These are phyloP conservation scores for Coemansia sp. DNA, from an alignment of 192 early-diverging fungal species.

Conservation along the genomic window DNA sequence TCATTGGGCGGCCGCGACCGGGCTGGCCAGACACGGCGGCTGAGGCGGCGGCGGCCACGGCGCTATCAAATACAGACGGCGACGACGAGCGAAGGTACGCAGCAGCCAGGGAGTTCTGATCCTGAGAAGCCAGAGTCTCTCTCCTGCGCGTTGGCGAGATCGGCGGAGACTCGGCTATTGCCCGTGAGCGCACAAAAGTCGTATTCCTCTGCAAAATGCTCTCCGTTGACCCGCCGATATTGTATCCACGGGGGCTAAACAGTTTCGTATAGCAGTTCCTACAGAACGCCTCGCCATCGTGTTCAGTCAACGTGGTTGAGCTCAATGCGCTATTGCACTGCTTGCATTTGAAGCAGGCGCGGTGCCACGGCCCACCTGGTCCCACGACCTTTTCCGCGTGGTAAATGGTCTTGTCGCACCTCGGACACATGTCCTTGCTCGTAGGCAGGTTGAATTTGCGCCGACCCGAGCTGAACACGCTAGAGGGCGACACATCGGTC, in stretches of 20 bases:
- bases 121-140: not conserved
- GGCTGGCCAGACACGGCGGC: slow-evolving; percentile 33
- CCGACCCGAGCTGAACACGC: slow-evolving; percentile 46
- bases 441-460: slow-evolving; percentile 34
- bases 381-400: slow-evolving; percentile 56
- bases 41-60: slow-evolving; percentile 34
- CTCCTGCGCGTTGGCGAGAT: slow-evolving; percentile 1
- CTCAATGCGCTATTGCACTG: slow-evolving; percentile 45
- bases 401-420: slow-evolving; percentile 51
- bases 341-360: slow-evolving; percentile 53
- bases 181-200: not conserved
- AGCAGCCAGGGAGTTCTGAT: not conserved
- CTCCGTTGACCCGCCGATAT: slow-evolving; percentile 45
- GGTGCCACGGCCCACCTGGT: slow-evolving; percentile 54
- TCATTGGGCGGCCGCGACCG: slow-evolving; percentile 3
- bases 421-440: slow-evolving; percentile 47
- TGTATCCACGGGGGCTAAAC: slow-evolving; percentile 46
- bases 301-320: slow-evolving; percentile 47
- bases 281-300: slow-evolving; percentile 55
- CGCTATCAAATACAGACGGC: slow-evolving; percentile 33
- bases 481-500: slow-evolving; percentile 42
- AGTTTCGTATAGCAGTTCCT: slow-evolving; percentile 50
- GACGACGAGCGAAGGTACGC: slow-evolving; percentile 11
- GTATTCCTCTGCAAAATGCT: slow-evolving; percentile 5
- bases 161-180: not conserved